These are phyloP conservation scores for Ophiostoma pallidulum DNA, from an alignment of 2,329 filamentous ascomycete species.

Conservation along the genomic window DNA sequence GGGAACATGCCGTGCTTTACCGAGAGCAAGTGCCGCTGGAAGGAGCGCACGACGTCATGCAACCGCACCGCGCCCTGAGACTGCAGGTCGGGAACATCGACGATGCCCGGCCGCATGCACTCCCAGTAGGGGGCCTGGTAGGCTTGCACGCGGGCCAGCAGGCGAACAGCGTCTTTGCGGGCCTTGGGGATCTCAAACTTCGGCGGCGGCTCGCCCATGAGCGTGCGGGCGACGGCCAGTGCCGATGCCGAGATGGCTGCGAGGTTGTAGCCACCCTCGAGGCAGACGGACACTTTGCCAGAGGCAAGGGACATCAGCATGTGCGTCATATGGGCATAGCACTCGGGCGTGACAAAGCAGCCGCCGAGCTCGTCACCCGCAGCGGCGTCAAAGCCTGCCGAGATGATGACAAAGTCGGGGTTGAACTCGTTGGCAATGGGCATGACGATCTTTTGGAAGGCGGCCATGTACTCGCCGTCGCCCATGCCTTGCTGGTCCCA, in stretches of 20 bases:
- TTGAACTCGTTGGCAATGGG: slow-evolving; percentile 89
- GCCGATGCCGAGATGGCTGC: slow-evolving; percentile 87
- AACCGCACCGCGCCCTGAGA: slow-evolving; percentile 52
- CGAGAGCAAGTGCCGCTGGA: slow-evolving; percentile 62
- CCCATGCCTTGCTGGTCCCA: slow-evolving; percentile 73
- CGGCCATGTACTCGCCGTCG: slow-evolving; percentile 92
- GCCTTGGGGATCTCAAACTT: slow-evolving; percentile 47
- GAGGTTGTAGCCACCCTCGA: slow-evolving; percentile 95
- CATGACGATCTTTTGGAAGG: slow-evolving; percentile 94
- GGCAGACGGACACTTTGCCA: slow-evolving; percentile 82
- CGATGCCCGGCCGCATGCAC: slow-evolving; percentile 65
- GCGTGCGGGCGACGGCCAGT: slow-evolving; percentile 77
- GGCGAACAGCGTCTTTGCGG: slow-evolving; percentile 46
- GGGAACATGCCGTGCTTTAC: slow-evolving; percentile 69
- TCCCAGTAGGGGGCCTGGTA: slow-evolving; percentile 70
- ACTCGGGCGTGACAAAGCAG: slow-evolving; percentile 82
- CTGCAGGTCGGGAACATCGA: slow-evolving; percentile 43
- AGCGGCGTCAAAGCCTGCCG: slow-evolving; percentile 91
- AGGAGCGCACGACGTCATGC: slow-evolving; percentile 70
- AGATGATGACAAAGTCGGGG: slow-evolving; percentile 89
- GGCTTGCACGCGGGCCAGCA: slow-evolving; percentile 50
- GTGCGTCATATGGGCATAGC: slow-evolving; percentile 97
- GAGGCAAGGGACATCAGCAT: slow-evolving; percentile 94
- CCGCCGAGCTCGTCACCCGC: slow-evolving; percentile 87
- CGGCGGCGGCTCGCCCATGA: slow-evolving; percentile 89